Percentiles rank a stretch among this genome's conserved stretches.
These are phyloP conservation scores for Botrytis aclada DNA, from an alignment of 2,329 filamentous ascomycete genomes.

Conservation along the genomic window DNA sequence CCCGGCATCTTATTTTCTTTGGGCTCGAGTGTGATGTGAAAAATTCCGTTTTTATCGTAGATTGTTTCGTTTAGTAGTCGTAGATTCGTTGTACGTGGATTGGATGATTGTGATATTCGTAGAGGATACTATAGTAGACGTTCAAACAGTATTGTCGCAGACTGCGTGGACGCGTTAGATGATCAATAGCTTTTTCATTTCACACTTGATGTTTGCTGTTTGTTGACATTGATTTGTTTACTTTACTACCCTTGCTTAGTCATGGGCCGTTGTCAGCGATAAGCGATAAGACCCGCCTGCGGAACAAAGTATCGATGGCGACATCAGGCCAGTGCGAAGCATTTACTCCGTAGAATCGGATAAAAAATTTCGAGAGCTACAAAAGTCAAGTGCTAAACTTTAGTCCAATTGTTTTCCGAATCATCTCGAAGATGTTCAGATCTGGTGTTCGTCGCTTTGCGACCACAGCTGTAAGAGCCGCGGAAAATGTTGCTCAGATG, in stretches of 20 bases:
- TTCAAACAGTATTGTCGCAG: background rate
- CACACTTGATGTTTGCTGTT: conserved; percentile 4
- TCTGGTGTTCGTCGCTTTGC: conserved; percentile 54
- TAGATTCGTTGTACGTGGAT: background rate
- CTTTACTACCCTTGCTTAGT: conserved; percentile 19
- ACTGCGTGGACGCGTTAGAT: background rate
- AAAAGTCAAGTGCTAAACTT: background rate
- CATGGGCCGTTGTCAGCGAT: background rate
- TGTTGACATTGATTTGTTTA: conserved; percentile 20
- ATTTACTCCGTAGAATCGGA: background rate
- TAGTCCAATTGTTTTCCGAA: background rate
- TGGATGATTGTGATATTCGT: background rate
- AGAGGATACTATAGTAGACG: background rate
- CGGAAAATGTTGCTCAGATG: conserved; percentile 45
- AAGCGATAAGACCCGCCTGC: conserved; percentile 18
- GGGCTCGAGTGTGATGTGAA: background rate
- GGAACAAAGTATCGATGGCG: background rate
- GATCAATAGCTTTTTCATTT: conserved; percentile 6
- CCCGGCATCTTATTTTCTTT: conserved; percentile 43
- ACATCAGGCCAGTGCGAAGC: conserved; percentile 3
- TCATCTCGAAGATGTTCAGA: conserved; percentile 49
- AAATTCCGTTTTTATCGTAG: background rate
- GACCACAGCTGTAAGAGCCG: conserved; percentile 50
- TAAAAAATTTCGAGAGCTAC: conserved; percentile 7
- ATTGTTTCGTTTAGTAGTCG: background rate